These are phyloP conservation scores for Periconia macrospinosa DNA, from an alignment of 2,329 filamentous ascomycete genomes.

Conservation along the genomic window DNA sequence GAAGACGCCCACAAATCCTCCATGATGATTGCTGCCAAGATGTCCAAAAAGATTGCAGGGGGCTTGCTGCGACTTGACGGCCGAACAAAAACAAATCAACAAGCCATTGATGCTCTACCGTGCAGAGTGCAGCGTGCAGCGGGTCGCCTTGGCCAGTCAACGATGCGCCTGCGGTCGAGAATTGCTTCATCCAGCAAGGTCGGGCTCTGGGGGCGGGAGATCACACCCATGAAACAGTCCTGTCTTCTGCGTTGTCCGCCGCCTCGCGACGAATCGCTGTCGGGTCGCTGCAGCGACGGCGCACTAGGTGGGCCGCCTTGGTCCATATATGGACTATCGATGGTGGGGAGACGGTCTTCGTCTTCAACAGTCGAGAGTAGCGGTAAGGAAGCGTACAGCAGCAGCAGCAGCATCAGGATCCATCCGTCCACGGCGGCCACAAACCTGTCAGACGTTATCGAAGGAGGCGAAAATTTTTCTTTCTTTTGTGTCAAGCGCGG, in stretches of 20 bases:
- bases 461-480: slow-evolving; percentile 30
- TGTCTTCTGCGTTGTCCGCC: slow-evolving; percentile 36
- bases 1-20: slow-evolving; percentile 28
- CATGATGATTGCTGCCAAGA: slow-evolving; percentile 39
- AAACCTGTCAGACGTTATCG: slow-evolving; percentile 32
- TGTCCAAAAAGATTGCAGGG: slow-evolving; percentile 33
- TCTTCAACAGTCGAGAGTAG: slow-evolving; percentile 28
- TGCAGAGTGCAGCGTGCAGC: slow-evolving; percentile 39
- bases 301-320: slow-evolving; percentile 29
- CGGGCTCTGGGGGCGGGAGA: slow-evolving; percentile 28
- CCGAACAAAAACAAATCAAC: slow-evolving; percentile 23
- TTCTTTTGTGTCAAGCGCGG: slow-evolving; percentile 21
- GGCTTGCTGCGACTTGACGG: slow-evolving; percentile 16
- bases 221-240: slow-evolving; percentile 31
- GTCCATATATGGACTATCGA: slow-evolving; percentile 16
- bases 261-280: slow-evolving; percentile 33
- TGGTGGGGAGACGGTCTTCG: slow-evolving; percentile 13
- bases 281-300: slow-evolving; percentile 24
- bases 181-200: slow-evolving; percentile 30
- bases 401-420: slow-evolving; percentile 23
- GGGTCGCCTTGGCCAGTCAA: slow-evolving; percentile 35
- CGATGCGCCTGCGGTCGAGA: slow-evolving; percentile 22
- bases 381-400: slow-evolving; percentile 35
- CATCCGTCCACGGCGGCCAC: slow-evolving; percentile 1
- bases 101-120: slow-evolving; percentile 22